Base-by-base conservation (phyloP, 192 early-diverging fungal genomes). In the Backusella macrospora region DNA sequence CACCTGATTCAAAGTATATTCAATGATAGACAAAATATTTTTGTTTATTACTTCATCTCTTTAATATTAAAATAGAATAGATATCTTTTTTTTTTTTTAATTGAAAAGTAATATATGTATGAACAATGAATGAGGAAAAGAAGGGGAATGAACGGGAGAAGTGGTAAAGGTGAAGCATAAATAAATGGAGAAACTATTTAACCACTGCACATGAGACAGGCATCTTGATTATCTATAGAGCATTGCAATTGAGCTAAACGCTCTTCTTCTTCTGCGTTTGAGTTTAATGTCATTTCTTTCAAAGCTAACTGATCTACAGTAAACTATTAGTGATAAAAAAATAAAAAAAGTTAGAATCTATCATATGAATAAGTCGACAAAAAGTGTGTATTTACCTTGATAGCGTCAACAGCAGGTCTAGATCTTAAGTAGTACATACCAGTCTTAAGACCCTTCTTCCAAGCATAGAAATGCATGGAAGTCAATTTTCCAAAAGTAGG, bases 361-460 rank as follows among this genome's bases (percentile, higher is more conserved):
- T 29, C n/a, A 47, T 64, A 10, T 39, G 16, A 16, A 16, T 4
- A 42, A 52, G 6, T 16, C 29, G 29, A 34, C 29, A 34, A 18
- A 38, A 26, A 10, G 29, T 23, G n/a, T 55, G 15, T 48, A 46
- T 26, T 68, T 68, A 74, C 73, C 73, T 99, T 94, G 82, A 98
- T 98, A 1, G 96, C 96, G 76, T 98, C 96, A 14, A 90, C 94
- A 10, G 96, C 96, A 18, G 96, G 96, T 59, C 95, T 88, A 6
- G 95, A 93, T 65, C 96, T 92, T 70, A 97, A 82, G 78, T 98
- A 98, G 83, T 99, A 98, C 97, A 97, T 97, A 70, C 96, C 96
- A n/a, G 96, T 98, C 90, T 98, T 99, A 43, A 98, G 86, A 1
- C 96, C 96, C 85, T 94, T 91, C 81, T 93, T 92, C 96, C 96